phyloP scores from a whole-genome alignment of 2,329 filamentous ascomycete species.

The Aspergillus hortae region DNA sequence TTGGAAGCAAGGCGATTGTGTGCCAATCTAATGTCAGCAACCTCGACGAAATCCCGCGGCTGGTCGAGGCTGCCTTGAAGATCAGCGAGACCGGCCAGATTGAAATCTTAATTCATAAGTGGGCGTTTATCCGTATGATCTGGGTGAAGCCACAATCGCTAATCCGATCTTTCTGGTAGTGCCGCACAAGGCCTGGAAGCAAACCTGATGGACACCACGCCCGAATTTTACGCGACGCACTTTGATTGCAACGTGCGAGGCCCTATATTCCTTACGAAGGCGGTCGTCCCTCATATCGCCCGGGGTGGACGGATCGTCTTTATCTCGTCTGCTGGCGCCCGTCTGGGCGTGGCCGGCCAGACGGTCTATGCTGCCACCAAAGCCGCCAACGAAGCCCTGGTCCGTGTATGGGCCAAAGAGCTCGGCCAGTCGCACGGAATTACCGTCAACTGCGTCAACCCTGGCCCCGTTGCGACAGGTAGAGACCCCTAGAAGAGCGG shows the following conservation, averaged over 20 bases:
- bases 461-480: constrained; percentile 53
- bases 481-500: constrained; percentile 14
- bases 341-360: constrained; percentile 53
- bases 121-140: neutral
- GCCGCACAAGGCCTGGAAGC: constrained; percentile 12
- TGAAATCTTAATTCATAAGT: constrained; percentile 18
- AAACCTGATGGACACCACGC: constrained; percentile 6
- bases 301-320: constrained; percentile 51
- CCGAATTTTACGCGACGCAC: constrained; percentile 11
- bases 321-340: constrained; percentile 54
- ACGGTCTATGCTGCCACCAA: constrained; percentile 58
- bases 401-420: constrained; percentile 57
- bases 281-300: constrained; percentile 26
- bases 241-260: constrained; percentile 20
- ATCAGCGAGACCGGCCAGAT: constrained; percentile 14
- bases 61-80: constrained; percentile 11
- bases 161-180: neutral
- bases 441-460: constrained; percentile 58
- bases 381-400: constrained; percentile 58
- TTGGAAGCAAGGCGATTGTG: constrained; percentile 9
- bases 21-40: constrained; percentile 12
- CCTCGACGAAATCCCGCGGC: constrained; percentile 6
- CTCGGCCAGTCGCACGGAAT: constrained; percentile 45
- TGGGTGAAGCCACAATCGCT: neutral
- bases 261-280: constrained; percentile 30